Evolutionary conservation across 805 yeast genomes (phyloP).

Genomic region (Spathaspora arborariae): DNA sequence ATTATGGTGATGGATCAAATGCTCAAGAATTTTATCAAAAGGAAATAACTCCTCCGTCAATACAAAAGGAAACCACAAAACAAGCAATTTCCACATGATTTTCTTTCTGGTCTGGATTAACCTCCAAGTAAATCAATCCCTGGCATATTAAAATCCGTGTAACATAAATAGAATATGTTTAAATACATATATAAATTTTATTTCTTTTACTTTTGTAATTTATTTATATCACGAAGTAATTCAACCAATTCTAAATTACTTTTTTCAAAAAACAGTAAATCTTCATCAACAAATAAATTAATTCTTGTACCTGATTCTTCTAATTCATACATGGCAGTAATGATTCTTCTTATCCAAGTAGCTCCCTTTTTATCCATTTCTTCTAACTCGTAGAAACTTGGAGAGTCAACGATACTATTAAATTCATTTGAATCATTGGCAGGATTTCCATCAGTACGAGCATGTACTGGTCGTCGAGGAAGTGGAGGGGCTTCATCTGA

Average conservation of each 20-base stretch:
- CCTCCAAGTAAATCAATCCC: neutral
- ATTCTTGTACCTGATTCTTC: conserved; percentile 27
- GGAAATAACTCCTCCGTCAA: neutral
- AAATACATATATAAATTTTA: neutral
- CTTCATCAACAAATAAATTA: conserved; percentile 32
- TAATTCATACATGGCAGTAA: conserved; percentile 23
- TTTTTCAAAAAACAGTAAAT: conserved; percentile 26
- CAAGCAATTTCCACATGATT: conserved; percentile 1
- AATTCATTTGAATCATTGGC: conserved; percentile 17
- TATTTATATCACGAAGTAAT: conserved; percentile 3
- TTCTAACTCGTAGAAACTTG: conserved; percentile 26
- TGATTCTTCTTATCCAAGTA: conserved; percentile 32
- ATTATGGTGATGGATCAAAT: conserved; percentile 65
- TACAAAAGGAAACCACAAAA: neutral
- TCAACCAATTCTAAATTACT: conserved; percentile 11
- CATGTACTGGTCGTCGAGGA: conserved; percentile 19
- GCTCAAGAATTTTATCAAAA: conserved; percentile 24
- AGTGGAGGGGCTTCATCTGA: conserved; percentile 22
- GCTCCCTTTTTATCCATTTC: conserved; percentile 37
- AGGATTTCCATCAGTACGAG: conserved; percentile 9
- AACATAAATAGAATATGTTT: neutral
- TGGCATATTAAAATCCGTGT: neutral
- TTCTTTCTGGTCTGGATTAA: neutral
- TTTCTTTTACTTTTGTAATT: neutral
- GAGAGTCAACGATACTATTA: conserved; percentile 19